A percentile compares a stretch with the other conserved stretches of the same genome.
Conservation (phyloP, 371 early-diverging fungal species). For the Rhizopus sp. region DNA sequence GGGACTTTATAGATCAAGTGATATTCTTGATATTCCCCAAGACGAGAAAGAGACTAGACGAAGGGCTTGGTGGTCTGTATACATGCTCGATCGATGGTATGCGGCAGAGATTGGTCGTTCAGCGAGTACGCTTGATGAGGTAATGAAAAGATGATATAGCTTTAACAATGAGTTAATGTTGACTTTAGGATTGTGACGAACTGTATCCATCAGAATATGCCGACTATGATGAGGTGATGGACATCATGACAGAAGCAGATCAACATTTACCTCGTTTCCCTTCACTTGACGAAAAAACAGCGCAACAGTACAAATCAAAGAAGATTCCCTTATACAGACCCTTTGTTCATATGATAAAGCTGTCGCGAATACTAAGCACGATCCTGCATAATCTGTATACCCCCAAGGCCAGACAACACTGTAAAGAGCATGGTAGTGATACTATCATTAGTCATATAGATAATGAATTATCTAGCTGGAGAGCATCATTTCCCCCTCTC, state of each 20-base stretch:
- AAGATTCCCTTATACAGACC: slow-evolving; percentile 31
- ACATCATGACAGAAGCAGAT: slow-evolving; percentile 23
- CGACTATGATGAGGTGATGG: slow-evolving; percentile 37
- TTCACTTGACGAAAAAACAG: slow-evolving; percentile 8
- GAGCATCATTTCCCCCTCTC: slow-evolving; percentile 17
- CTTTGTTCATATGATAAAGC: slow-evolving; percentile 40
- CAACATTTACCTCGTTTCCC: slow-evolving; percentile 20
- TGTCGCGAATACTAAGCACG: slow-evolving; percentile 38
- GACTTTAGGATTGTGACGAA: slow-evolving; percentile 37
- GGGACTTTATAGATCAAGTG: slow-evolving; percentile 49
- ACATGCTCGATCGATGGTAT: slow-evolving; percentile 48
- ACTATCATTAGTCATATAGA: slow-evolving; percentile 35
- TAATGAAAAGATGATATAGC: neutral
- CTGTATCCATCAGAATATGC: slow-evolving; percentile 28
- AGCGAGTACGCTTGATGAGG: slow-evolving; percentile 31
- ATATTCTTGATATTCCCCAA: slow-evolving; percentile 35
- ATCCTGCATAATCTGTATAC: slow-evolving; percentile 40
- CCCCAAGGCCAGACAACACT: slow-evolving; percentile 33
- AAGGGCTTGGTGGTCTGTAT: slow-evolving; percentile 57
- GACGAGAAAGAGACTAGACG: slow-evolving; percentile 52
- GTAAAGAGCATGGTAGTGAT: slow-evolving; percentile 38
- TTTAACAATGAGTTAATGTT: neutral
- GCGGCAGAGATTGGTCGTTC: slow-evolving; percentile 34
- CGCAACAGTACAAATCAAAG: slow-evolving; percentile 1
- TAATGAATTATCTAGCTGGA: slow-evolving; percentile 39